phyloP scores from a whole-genome alignment of 2,329 filamentous ascomycete species.

The Curvularia sp. region DNA sequence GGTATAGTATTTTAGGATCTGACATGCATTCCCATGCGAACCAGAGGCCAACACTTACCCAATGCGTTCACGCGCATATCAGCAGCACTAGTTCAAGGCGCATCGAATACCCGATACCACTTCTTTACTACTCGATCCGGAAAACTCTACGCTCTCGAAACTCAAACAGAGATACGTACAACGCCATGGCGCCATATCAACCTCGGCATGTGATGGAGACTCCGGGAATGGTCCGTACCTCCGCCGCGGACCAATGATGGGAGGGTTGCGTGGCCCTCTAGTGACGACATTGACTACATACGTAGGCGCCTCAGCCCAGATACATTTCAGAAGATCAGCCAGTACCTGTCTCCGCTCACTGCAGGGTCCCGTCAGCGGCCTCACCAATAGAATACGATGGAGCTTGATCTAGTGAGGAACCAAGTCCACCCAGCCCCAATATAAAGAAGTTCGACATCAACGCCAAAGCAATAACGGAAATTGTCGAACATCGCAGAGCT shows the following conservation, averaged over 20 bases:
- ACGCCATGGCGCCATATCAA: constrained; percentile 2
- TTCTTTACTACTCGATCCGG: background rate
- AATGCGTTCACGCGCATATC: background rate
- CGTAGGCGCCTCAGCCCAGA: background rate
- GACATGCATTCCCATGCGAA: background rate
- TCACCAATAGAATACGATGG: background rate
- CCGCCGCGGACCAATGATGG: too few relatives aligned
- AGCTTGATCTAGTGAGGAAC: background rate
- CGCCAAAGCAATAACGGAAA: background rate
- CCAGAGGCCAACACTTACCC: background rate
- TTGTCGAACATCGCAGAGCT: background rate
- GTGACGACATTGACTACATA: background rate
- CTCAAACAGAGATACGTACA: background rate
- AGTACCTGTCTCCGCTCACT: background rate
- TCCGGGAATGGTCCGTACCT: too few relatives aligned
- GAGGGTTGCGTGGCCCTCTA: background rate
- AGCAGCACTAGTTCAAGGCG: background rate
- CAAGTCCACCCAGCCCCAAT: too few relatives aligned
- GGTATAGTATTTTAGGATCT: too few relatives aligned
- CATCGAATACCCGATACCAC: background rate
- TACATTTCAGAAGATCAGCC: too few relatives aligned
- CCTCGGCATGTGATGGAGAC: constrained; percentile 1
- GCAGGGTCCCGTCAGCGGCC: background rate
- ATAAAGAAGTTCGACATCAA: background rate
- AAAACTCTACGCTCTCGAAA: background rate